Evolutionary conservation across 208 protist genomes (phyloP), one percentile per base, ranked within the genome.

Genomic region (Crithidia fasciculata): DNA sequence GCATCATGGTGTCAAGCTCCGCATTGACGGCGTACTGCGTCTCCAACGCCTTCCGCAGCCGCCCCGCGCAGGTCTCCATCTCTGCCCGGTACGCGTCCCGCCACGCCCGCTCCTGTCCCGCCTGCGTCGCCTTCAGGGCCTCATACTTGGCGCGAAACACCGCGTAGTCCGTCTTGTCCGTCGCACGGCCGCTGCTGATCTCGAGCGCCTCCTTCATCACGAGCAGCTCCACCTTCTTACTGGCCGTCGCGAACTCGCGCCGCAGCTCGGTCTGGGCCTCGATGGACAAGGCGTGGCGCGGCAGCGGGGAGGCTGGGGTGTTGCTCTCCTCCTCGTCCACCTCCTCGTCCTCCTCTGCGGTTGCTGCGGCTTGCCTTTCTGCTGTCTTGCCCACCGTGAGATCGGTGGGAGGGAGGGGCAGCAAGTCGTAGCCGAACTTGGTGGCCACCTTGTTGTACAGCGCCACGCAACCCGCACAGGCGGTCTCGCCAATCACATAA

Each of bases 121-220:
- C 63, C 56, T 92, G 86, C 44, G 72, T 81, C 18, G 72, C 78
- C 57, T 60, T 63, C 43, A 83, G 47, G 19, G 69, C 67, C 55
- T 84, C 82, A 63, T 92, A 84, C 49, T 80, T 63, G 8, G 70
- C 73, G 68, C 82, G 81, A 69, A 81, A 85, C 47, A 77, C 55
- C 3, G 84, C 72, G 58, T 84, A 94, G 69, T 91, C 83, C 13
- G 82, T 78, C 37, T 74, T 87, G 8, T 75, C 65, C 15, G 72
- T 59, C 54, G 54, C 82, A 63, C 76, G 74, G 64, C 70, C 82
- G 77, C 69, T 89, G 80, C 82, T 91, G 67, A 89, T 86, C 77
- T 94, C 84, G 39, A 95, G 80, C 1, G 86, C 92, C 76, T 96
- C 90, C 72, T 87, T 94, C 74, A 85, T 88, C 58, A 82, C 44